Conservation (phyloP, 108 stramenopile genomes). For the Nannochloropsis gaditana region DNA sequence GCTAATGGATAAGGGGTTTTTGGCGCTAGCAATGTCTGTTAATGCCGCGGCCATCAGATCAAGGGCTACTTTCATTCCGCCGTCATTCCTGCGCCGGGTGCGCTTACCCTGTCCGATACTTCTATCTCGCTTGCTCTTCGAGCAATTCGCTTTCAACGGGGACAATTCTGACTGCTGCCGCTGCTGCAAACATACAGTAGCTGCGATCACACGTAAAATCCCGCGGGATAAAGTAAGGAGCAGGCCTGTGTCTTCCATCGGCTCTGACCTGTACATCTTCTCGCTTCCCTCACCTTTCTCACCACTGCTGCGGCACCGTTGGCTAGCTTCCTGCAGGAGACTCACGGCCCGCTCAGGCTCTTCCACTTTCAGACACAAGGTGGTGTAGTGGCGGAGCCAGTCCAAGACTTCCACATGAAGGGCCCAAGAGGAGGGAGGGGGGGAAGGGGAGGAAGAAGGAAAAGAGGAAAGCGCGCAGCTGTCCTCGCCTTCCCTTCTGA, state of each 20-base stretch:
- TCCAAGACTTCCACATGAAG: not conserved
- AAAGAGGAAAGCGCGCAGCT: not conserved
- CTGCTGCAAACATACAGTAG: not conserved
- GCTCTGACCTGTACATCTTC: not conserved
- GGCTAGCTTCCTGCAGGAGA: not conserved
- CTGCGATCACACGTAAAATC: not conserved
- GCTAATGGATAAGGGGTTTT: too few species aligned
- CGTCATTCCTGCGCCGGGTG: too few species aligned
- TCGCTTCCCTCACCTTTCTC: not conserved
- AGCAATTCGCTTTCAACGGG: too few species aligned
- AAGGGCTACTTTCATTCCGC: too few species aligned
- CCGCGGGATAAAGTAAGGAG: not conserved
- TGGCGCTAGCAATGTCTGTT: too few species aligned
- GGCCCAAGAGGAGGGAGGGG: not conserved
- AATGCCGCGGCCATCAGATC: too few species aligned
- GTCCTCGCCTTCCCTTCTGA: too few species aligned
- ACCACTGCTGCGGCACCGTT: not conserved
- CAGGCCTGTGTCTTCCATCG: not conserved
- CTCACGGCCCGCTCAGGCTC: not conserved
- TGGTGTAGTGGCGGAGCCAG: not conserved
- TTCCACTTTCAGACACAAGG: not conserved
- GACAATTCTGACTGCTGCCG: not conserved
- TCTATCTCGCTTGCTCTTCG: too few species aligned
- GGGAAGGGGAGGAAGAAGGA: not conserved
- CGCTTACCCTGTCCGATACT: too few species aligned